A percentile compares a stretch with the other conserved stretches of the same genome.
Evolutionary conservation across 2,329 filamentous ascomycete species (phyloP).

Genomic region (Phaeosphaeriaceae sp.): DNA sequence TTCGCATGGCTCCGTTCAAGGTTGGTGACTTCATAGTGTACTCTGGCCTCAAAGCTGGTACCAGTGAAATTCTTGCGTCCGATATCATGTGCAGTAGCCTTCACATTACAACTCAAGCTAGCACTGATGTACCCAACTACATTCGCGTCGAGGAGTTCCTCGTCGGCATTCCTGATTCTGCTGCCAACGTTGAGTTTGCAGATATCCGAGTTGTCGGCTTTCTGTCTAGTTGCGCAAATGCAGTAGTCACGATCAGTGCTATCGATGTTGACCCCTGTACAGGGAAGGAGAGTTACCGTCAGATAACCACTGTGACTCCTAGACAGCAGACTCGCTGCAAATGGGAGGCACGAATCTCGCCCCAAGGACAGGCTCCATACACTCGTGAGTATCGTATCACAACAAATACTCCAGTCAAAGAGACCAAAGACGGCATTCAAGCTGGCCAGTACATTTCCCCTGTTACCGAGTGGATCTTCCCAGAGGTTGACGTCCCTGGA

Average conservation of each 20-base stretch:
- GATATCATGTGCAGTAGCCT: slow-evolving; percentile 49
- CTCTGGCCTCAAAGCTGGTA: slow-evolving; percentile 41
- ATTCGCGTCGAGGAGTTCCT: slow-evolving; percentile 53
- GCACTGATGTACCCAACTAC: slow-evolving; percentile 45
- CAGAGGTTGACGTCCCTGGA: slow-evolving; percentile 51
- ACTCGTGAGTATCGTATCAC: slow-evolving; percentile 52
- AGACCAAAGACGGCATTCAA: slow-evolving; percentile 49
- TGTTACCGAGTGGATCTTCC: slow-evolving; percentile 54
- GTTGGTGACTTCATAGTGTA: slow-evolving; percentile 52
- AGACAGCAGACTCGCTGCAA: slow-evolving; percentile 48
- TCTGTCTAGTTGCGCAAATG: slow-evolving; percentile 45
- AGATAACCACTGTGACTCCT: slow-evolving; percentile 44
- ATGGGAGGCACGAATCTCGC: slow-evolving; percentile 45
- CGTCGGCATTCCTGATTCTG: slow-evolving; percentile 48
- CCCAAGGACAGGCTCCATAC: slow-evolving; percentile 38
- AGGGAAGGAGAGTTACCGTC: slow-evolving; percentile 46
- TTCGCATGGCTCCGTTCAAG: slow-evolving; percentile 51
- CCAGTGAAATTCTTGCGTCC: slow-evolving; percentile 45
- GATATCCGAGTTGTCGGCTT: slow-evolving; percentile 46
- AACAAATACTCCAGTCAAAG: slow-evolving; percentile 40
- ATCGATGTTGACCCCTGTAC: slow-evolving; percentile 54
- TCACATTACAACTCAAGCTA: slow-evolving; percentile 46
- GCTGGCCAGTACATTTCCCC: slow-evolving; percentile 52
- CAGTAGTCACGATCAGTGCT: slow-evolving; percentile 46
- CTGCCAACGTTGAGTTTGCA: slow-evolving; percentile 46